Conservation (phyloP, 169 alveolate species). For the Plasmodium yoelii region DNA sequence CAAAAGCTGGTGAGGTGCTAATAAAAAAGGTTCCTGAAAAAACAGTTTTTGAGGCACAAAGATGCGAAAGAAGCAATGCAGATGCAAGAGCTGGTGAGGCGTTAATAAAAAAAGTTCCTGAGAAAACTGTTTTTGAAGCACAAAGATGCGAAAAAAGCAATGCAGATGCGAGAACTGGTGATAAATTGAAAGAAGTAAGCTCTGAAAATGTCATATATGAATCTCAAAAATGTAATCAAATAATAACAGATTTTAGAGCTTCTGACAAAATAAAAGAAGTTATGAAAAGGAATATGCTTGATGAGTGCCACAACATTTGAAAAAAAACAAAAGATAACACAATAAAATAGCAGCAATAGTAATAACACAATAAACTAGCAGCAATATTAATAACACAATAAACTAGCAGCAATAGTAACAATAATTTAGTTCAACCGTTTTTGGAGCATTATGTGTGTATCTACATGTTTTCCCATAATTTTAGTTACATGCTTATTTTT, state of each 20-base stretch:
- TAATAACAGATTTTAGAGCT: conserved; percentile 34
- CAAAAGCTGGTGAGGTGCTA: conserved; percentile 19
- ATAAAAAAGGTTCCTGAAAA: conserved; percentile 10
- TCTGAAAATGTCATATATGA: conserved; percentile 40
- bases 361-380: too few species aligned
- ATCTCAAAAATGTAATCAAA: conserved; percentile 33
- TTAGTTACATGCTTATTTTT: too few species aligned
- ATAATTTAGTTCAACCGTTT: too few species aligned
- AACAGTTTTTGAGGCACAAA: conserved; percentile 38
- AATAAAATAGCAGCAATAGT: too few species aligned
- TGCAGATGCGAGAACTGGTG: conserved; percentile 63
- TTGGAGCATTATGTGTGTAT: too few species aligned
- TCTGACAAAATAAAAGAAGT: conserved; percentile 74
- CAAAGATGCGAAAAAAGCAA: conserved; percentile 18
- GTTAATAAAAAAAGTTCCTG: conserved; percentile 9
- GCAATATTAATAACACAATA: too few species aligned
- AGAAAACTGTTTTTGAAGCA: conserved; percentile 46
- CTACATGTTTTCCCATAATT: too few species aligned
- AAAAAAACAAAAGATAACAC: neutral
- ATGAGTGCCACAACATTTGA: conserved; percentile 49
- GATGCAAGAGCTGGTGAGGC: conserved; percentile 61
- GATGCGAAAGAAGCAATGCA: conserved; percentile 42
- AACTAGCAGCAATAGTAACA: too few species aligned
- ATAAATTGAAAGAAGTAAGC: conserved; percentile 15
- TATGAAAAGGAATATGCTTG: conserved; percentile 66